Base-by-base conservation (phyloP, 805 yeast species). In the Pichia membranifaciens region DNA sequence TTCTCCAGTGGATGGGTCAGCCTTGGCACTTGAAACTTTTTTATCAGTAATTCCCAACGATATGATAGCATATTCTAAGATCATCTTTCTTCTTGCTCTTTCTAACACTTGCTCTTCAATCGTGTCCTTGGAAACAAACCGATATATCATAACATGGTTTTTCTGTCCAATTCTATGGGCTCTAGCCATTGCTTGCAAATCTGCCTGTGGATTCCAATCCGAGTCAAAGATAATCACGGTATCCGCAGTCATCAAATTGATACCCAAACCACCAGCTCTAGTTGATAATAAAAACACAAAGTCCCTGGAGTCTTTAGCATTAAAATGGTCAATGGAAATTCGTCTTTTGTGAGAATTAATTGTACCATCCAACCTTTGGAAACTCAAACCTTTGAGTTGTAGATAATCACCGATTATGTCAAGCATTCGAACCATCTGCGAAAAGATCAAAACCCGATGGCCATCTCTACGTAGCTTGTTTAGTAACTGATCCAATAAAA, bases 81-180 rank as follows among this genome's bases (percentile, higher is more conserved):
- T 88, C 99, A 93, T 93, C 79, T 93, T 93, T 71, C 89, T 85
- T 64, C 99, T 78, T 0, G 99, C 99, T 54, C 97, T 79, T 67
- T 93, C 99, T 55, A 93, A 72, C 51, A 93, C 95, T 63, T 93
- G 96, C 66, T 93, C 99, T 66, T 93, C 99, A 13, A 93, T 96
- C 0, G 99, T 93, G 59, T 93, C 99, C 59, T 93, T 93, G 49
- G 96, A 84, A n/a, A 93, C 98, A 70, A 93, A 87, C 62, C 99
- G 74, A 64, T 93, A 93, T 16, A 93, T 98, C 81, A 88, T 87
- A 33, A 93, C 99, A 67, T 93, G 99, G 58, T 87, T 89, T 67
- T 90, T 93, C 66, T 93, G 99, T n/a, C 99, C 99, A 63, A 93
- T 93, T 73, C 99, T 82, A 69, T 93, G 99, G 3, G 99, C 99